A percentile compares a stretch with the other conserved stretches of the same genome.
These are phyloP conservation scores for Botrytis fragariae DNA, from an alignment of 2,329 filamentous ascomycete species.

Conservation along the genomic window DNA sequence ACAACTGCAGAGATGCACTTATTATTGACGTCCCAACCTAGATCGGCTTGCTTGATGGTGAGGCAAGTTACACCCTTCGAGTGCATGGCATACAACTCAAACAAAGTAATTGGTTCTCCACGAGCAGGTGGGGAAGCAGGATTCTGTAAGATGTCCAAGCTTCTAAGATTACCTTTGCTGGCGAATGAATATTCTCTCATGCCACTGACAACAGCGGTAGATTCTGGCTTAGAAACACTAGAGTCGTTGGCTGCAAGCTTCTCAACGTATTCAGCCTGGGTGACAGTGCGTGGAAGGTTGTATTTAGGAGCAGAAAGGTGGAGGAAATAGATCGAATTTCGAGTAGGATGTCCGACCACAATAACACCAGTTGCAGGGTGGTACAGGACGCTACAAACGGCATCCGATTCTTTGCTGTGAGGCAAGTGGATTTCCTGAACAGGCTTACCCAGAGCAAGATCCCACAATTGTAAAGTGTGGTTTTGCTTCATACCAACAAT, in stretches of 20 bases:
- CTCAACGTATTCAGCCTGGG: constrained; percentile 84
- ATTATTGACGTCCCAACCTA: constrained; percentile 89
- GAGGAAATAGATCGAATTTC: constrained; percentile 96
- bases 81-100: constrained; percentile 96
- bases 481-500: constrained; percentile 99
- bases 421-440: constrained; percentile 97
- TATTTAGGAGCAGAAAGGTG: constrained; percentile 94
- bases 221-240: constrained; percentile 78
- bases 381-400: constrained; percentile 96
- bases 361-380: constrained; percentile 91
- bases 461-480: constrained; percentile 97
- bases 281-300: constrained; percentile 71
- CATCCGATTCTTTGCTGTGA: constrained; percentile 92
- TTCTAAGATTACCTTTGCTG: constrained; percentile 81
- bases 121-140: constrained; percentile 61
- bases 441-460: constrained; percentile 89
- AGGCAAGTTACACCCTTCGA: constrained; percentile 94
- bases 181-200: constrained; percentile 92
- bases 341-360: constrained; percentile 89
- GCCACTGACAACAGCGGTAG: constrained; percentile 95
- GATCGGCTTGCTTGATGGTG: constrained; percentile 79
- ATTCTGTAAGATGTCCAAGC: constrained; percentile 80
- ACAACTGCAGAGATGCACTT: constrained; percentile 80
- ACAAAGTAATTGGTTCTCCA: constrained; percentile 68
- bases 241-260: constrained; percentile 71